Evolutionary conservation across 1,284 basidiomycete genomes (phyloP).

Genomic region (Malassezia psittaci): DNA sequence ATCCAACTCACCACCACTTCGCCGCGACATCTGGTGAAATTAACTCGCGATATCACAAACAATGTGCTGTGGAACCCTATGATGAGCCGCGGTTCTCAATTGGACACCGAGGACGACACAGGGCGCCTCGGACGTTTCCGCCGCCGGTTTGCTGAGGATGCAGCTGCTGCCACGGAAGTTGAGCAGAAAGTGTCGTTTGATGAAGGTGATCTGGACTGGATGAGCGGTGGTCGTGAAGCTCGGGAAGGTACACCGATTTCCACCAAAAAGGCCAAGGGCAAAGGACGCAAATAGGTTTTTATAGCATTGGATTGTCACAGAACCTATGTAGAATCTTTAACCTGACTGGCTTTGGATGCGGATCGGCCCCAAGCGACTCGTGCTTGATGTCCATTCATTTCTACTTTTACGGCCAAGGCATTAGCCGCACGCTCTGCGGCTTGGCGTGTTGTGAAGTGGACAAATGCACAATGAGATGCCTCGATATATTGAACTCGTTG

Average conservation of each 20-base stretch:
- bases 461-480: conserved; percentile 67
- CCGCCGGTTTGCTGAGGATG: conserved; percentile 32
- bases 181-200: conserved; percentile 26
- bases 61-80: conserved; percentile 45
- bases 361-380: conserved; percentile 69
- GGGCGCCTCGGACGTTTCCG: conserved; percentile 43
- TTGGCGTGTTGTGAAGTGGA: conserved; percentile 74
- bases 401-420: conserved; percentile 74
- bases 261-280: conserved; percentile 39
- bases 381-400: conserved; percentile 66
- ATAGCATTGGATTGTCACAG: not conserved
- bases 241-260: conserved; percentile 27
- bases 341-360: not conserved
- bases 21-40: conserved; percentile 26
- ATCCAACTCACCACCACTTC: conserved; percentile 42
- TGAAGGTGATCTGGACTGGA: conserved; percentile 43
- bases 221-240: conserved; percentile 44
- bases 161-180: conserved; percentile 8
- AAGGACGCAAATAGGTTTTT: conserved; percentile 27
- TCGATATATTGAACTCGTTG: conserved; percentile 49
- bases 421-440: conserved; percentile 76
- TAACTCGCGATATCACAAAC: conserved; percentile 43
- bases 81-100: conserved; percentile 27
- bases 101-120: conserved; percentile 36
- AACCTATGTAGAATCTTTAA: not conserved